Evolutionary conservation across 305 asterid genomes (phyloP).

Genomic region (Petunia hybrid): DNA sequence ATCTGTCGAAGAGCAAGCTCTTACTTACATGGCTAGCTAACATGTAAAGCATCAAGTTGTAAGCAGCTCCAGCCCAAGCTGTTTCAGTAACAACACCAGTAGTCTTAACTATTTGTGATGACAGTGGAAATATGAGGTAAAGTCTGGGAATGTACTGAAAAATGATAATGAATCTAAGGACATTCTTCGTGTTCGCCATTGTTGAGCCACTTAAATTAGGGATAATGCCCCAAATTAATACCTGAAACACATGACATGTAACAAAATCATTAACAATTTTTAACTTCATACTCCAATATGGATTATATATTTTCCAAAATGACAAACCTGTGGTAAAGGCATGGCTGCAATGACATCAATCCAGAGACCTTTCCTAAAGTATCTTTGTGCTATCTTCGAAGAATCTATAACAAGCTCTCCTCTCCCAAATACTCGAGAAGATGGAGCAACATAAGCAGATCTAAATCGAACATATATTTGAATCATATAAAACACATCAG

Average conservation of each 20-base stretch:
- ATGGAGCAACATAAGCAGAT: conserved; percentile 92
- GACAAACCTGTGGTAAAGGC: conserved; percentile 95
- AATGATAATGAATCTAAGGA: conserved; percentile 80
- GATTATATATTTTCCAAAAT: background rate
- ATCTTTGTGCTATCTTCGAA: conserved; percentile 67
- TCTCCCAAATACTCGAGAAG: conserved; percentile 96
- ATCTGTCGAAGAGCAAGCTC: background rate
- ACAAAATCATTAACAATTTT: background rate
- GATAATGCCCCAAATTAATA: conserved; percentile 77
- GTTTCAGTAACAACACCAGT: conserved; percentile 96
- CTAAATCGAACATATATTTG: conserved; percentile 76
- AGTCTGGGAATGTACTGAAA: conserved; percentile 90
- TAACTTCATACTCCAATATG: background rate
- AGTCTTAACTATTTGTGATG: conserved; percentile 85
- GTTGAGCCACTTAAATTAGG: conserved; percentile 79
- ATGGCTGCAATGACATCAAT: conserved; percentile 76
- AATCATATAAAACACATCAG: conserved; percentile 72
- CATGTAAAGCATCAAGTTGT: conserved; percentile 94
- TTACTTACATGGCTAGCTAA: conserved; percentile 94
- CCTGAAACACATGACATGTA: conserved; percentile 47
- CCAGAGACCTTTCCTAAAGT: conserved; percentile 64
- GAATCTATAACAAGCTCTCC: conserved; percentile 94
- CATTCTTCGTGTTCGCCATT: conserved; percentile 84
- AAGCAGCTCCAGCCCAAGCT: conserved; percentile 99
- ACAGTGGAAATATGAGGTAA: conserved; percentile 76